A percentile compares a stretch with the other conserved stretches of the same genome.
Conservation (phyloP, 2,329 filamentous ascomycete genomes). For the Fusarium sp. region DNA sequence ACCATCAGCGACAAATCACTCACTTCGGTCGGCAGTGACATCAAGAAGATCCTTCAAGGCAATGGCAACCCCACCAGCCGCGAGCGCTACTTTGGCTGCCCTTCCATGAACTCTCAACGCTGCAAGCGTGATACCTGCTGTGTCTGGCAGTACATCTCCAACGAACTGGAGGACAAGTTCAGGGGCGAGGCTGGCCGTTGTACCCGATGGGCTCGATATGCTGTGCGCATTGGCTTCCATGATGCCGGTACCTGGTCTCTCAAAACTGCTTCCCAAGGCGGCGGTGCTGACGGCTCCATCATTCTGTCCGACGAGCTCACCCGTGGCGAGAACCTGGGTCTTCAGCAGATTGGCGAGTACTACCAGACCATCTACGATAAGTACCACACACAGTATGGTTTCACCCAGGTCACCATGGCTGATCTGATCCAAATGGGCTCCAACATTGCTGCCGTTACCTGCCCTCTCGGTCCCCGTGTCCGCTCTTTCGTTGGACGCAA, state of each 20-base stretch:
- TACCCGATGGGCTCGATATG: constrained; percentile 54
- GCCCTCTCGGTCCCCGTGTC: constrained; percentile 57
- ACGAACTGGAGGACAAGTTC: constrained; percentile 51
- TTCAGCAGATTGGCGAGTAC: constrained; percentile 54
- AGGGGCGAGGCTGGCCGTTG: constrained; percentile 51
- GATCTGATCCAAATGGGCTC: constrained; percentile 65
- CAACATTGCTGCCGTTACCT: constrained; percentile 59
- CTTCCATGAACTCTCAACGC: constrained; percentile 31
- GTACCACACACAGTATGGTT: constrained; percentile 48
- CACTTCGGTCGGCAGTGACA: constrained; percentile 47
- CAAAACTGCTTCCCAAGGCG: constrained; percentile 44
- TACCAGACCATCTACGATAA: constrained; percentile 53
- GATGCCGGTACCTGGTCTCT: constrained; percentile 58
- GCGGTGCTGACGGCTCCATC: constrained; percentile 59
- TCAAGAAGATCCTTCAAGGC: constrained; percentile 51
- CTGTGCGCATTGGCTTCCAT: constrained; percentile 59
- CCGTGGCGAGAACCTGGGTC: constrained; percentile 56
- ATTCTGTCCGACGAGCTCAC: constrained; percentile 52
- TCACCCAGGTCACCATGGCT: constrained; percentile 57
- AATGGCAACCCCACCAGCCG: constrained; percentile 41
- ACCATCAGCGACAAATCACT: constrained; percentile 44
- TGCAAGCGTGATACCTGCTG: constrained; percentile 55
- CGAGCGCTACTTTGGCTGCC: constrained; percentile 38
- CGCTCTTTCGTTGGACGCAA: constrained; percentile 61
- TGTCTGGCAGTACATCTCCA: constrained; percentile 55